Conservation (phyloP, 139 green algal species). For the Zygnema cylindricum region DNA sequence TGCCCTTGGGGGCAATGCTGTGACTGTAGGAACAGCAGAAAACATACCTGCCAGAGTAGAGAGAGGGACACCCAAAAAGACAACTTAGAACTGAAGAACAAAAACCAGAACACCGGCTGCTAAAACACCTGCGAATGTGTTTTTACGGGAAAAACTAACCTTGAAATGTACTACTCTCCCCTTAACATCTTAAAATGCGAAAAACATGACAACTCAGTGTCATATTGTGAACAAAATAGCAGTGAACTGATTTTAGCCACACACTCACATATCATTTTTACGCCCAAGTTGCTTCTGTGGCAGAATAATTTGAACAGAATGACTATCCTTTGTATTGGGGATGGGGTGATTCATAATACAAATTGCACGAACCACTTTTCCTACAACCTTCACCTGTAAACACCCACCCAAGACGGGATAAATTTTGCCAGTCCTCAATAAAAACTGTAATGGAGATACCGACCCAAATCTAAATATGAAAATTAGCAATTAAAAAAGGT, state of each 20-base stretch:
- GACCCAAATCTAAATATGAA: too few species aligned
- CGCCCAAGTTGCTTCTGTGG: constrained; percentile 94
- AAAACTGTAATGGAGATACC: too few species aligned
- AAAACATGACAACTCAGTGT: background rate
- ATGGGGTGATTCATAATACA: constrained; percentile 95
- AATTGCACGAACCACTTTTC: constrained; percentile 89
- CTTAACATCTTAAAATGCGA: background rate
- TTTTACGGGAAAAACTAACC: too few species aligned
- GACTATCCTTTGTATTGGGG: constrained; percentile 88
- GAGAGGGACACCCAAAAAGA: too few species aligned
- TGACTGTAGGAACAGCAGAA: constrained; percentile 90
- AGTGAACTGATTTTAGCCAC: background rate
- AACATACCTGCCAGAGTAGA: constrained; percentile 82
- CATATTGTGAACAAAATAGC: too few species aligned
- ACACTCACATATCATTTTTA: constrained; percentile 82
- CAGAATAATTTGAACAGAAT: constrained; percentile 94
- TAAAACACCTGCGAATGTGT: too few species aligned
- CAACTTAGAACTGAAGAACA: too few species aligned
- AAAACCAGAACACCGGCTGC: too few species aligned
- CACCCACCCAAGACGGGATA: background rate
- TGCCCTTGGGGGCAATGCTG: constrained; percentile 87
- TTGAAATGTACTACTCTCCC: too few species aligned
- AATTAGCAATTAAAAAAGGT: too few species aligned
- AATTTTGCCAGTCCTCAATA: background rate
- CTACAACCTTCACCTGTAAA: constrained; percentile 54